phyloP scores from a whole-genome alignment of 257 asterid species.

The Salvia hispanica region DNA sequence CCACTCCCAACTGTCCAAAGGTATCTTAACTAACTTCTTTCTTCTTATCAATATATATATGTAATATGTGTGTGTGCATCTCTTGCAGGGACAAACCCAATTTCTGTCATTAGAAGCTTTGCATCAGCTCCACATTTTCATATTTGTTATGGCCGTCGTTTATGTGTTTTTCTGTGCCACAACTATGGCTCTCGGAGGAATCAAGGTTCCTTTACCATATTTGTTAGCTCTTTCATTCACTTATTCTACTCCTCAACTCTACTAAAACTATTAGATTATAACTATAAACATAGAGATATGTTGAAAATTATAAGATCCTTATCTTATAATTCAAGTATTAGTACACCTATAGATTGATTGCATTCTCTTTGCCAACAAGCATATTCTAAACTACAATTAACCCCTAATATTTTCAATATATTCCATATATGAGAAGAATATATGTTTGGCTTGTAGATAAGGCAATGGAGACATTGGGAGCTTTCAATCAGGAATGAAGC shows the following conservation, averaged over 20 bases:
- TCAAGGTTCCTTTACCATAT: conserved; percentile 47
- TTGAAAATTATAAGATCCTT: too few species aligned
- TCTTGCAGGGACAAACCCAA: conserved; percentile 60
- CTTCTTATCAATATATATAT: too few species aligned
- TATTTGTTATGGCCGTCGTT: conserved; percentile 80
- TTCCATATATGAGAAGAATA: background rate
- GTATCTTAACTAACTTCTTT: conserved; percentile 21
- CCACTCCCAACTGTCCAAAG: conserved; percentile 44
- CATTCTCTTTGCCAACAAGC: too few species aligned
- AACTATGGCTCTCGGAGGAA: conserved; percentile 73
- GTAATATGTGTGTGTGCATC: too few species aligned
- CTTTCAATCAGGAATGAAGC: conserved; percentile 44
- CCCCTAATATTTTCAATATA: background rate
- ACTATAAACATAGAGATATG: too few species aligned
- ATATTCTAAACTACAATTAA: too few species aligned
- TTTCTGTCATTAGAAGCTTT: conserved; percentile 75
- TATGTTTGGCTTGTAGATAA: conserved; percentile 43
- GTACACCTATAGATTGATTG: too few species aligned
- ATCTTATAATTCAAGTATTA: too few species aligned
- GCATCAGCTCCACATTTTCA: conserved; percentile 88
- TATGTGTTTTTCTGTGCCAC: conserved; percentile 73
- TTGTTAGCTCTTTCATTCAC: background rate
- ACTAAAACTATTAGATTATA: too few species aligned
- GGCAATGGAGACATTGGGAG: conserved; percentile 86
- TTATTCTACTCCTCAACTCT: too few species aligned